Base-by-base conservation (phyloP, 352 stramenopile genomes). In the Pilasporangium apinafurcum region DNA sequence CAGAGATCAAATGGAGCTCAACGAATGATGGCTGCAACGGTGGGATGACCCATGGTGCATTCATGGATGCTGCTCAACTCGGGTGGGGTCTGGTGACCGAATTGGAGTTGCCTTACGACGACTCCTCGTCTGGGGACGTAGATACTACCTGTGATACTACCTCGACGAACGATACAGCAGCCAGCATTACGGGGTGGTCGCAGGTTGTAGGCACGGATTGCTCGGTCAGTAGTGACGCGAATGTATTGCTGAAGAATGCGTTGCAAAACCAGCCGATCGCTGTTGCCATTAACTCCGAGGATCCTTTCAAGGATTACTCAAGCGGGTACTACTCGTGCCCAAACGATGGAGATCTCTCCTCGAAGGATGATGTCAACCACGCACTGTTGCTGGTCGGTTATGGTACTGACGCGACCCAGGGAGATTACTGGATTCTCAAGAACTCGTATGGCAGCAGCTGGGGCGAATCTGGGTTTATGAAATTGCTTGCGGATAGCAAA, bases 341-440 rank as follows among this genome's bases (percentile, higher is more conserved):
- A 10, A 86, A 88, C 63, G 44, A 66, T 40, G 76, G 76, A 24
- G 53, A 51, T 10, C 53, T 91, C 32, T 57, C 66, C n/a, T 77
- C 66, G 0, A 85, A 85, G 43, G 59, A 82, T 38, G 58, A 86
- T 24, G 65, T 91, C 39, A 86, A 91, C 48, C 75, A 91, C 45
- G 78, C 78, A 8, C 51, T 91, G 21, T 9, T 91, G 32, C 69
- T 91, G 14, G 78, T 91, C 1, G 78, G 78, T 22, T 91, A 91
- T 44, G 78, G 69, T 45, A 84, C 62, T 10, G 73, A 86, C 28
- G 32, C 53, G 3, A 62, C 51, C 1, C 53, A 57, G 1, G 75
- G 78, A 2, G 75, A 88, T 50, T 90, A 88, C 50, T 90, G 78
- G 78, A 86, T 90, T 27, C 37, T 90, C 13, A 90, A 90, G 43